Evolutionary conservation across 2,329 filamentous ascomycete genomes (phyloP).

Genomic region (Clonostachys byssicola): DNA sequence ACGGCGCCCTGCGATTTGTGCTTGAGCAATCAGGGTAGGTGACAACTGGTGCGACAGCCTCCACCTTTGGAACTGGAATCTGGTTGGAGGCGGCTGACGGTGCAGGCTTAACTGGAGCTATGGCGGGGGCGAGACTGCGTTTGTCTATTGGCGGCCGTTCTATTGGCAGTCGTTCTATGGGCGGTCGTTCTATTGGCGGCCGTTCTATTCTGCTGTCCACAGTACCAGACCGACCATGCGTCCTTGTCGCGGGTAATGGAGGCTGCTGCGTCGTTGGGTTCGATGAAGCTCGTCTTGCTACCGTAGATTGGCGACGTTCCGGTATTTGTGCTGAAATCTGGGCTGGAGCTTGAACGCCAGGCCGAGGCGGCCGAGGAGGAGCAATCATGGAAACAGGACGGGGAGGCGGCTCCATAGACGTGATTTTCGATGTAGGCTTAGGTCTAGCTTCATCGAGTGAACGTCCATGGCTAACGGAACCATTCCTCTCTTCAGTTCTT

Average conservation of each 20-base stretch:
- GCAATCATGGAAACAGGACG: conserved; percentile 9
- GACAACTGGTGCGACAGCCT: conserved; percentile 27
- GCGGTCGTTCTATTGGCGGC: background rate
- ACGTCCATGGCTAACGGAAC: conserved; percentile 14
- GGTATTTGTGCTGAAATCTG: no score
- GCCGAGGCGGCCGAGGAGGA: conserved; percentile 36
- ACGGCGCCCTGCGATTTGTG: conserved; percentile 79
- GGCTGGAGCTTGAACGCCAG: conserved; percentile 5
- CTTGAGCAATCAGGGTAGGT: conserved; percentile 77
- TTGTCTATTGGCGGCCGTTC: background rate
- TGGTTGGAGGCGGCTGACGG: conserved; percentile 13
- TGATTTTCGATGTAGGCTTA: background rate
- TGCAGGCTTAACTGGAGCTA: background rate
- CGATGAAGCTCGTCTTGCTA: conserved; percentile 20
- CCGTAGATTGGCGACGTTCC: background rate
- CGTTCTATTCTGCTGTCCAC: conserved; percentile 22
- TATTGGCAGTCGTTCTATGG: no score
- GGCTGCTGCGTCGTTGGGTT: conserved; percentile 20
- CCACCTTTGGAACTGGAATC: conserved; percentile 45
- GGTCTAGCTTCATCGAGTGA: background rate
- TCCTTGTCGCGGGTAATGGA: conserved; percentile 18
- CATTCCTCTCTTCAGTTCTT: conserved; percentile 37
- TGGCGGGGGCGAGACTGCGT: background rate
- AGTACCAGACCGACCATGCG: conserved; percentile 22
- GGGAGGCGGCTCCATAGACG: background rate